Evolutionary conservation across 176 grass and related monocot species (phyloP).

Genomic region (Ensete glaucum): DNA sequence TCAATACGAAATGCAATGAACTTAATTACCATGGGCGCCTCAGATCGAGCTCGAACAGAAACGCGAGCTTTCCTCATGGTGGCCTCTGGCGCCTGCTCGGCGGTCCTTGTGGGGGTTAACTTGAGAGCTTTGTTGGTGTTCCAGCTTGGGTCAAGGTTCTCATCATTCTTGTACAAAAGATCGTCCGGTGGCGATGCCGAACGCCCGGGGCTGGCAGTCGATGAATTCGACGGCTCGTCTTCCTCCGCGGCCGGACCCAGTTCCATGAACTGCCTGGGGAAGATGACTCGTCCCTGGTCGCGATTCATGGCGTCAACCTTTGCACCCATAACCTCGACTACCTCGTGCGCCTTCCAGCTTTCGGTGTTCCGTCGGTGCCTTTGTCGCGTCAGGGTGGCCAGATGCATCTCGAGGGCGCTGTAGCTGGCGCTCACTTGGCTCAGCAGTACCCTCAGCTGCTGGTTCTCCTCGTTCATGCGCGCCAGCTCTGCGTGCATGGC

Average conservation of each 20-base stretch:
- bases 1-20: no score
- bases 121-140: background rate
- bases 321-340: background rate
- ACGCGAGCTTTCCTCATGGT: conserved; percentile 92
- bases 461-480: conserved; percentile 90
- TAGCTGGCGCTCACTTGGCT: conserved; percentile 65
- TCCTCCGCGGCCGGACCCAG: conserved; percentile 12
- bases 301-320: conserved; percentile 1
- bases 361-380: conserved; percentile 17
- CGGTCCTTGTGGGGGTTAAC: conserved; percentile 17
- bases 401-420: conserved; percentile 72
- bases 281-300: conserved; percentile 2
- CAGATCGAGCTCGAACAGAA: conserved; percentile 84
- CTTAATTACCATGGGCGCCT: conserved; percentile 67
- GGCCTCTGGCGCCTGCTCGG: conserved; percentile 43
- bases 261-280: conserved; percentile 57
- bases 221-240: conserved; percentile 64
- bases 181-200: conserved; percentile 33
- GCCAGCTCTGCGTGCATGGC: conserved; percentile 55
- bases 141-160: conserved; percentile 19
- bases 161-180: conserved; percentile 26
- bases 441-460: conserved; percentile 58
- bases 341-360: conserved; percentile 11
- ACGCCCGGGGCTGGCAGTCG: conserved; percentile 48
- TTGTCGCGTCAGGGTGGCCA: conserved; percentile 53